Percentiles rank a stretch among this genome's conserved stretches.
phyloP scores from a whole-genome alignment of 2,329 filamentous ascomycete genomes.

The Cercospora sp. region DNA sequence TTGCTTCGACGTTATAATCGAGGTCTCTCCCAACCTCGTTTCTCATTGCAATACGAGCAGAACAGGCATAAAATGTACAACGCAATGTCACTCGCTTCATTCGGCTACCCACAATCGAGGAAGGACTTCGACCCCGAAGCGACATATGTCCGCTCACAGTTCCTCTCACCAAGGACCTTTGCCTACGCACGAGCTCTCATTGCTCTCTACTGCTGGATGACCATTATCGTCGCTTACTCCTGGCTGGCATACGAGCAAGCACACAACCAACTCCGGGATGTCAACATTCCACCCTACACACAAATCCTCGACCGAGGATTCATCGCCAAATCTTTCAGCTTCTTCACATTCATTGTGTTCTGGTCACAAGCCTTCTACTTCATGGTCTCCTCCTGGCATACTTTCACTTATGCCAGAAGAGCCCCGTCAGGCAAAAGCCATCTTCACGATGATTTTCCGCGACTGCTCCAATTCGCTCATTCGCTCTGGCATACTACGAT shows the following conservation, averaged over 20 bases:
- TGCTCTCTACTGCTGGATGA: constrained; percentile 21
- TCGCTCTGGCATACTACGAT: constrained; percentile 15
- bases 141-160: constrained; percentile 17
- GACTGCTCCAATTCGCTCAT: constrained; percentile 9
- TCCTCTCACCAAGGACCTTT: constrained; percentile 10
- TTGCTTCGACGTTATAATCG: not conserved
- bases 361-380: constrained; percentile 24
- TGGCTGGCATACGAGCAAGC: constrained; percentile 17
- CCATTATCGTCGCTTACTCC: constrained; percentile 20
- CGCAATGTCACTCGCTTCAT: not conserved
- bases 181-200: constrained; percentile 14
- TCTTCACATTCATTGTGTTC: constrained; percentile 22
- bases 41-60: not conserved
- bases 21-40: not conserved
- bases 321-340: constrained; percentile 23
- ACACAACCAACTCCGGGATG: constrained; percentile 9
- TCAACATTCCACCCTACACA: constrained; percentile 17
- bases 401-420: constrained; percentile 13
- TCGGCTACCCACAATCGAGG: not conserved
- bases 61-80: constrained; percentile 9
- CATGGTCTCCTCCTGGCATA: constrained; percentile 18
- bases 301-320: constrained; percentile 13
- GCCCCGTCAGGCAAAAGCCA: not conserved
- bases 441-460: constrained; percentile 13
- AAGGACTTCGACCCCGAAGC: constrained; percentile 12